Evolutionary conservation across 345 rosid genomes (phyloP).

Genomic region (Eutrema heterophyllum): DNA sequence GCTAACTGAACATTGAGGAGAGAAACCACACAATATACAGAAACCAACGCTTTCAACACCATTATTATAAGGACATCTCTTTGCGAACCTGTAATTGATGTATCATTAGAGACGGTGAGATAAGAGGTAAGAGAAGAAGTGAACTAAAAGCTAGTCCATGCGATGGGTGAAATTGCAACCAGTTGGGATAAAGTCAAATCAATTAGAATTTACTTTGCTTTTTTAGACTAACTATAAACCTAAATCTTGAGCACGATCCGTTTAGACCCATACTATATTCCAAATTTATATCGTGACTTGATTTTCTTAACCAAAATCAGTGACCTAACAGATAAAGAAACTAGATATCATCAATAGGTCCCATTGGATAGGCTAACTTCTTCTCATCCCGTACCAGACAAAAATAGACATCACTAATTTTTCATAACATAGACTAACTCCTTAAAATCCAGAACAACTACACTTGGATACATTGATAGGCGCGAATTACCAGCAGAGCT

Average conservation of each 20-base stretch:
- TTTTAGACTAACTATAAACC: slow-evolving; percentile 18
- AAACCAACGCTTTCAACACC: slow-evolving; percentile 39
- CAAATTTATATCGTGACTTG: neutral
- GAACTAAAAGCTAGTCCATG: neutral
- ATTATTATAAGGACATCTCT: neutral
- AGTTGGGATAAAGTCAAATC: neutral
- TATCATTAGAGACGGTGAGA: slow-evolving; percentile 4
- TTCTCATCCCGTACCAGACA: neutral
- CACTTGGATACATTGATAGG: neutral
- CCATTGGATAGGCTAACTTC: neutral
- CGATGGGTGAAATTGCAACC: neutral
- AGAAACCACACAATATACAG: slow-evolving; percentile 37
- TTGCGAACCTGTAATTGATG: slow-evolving; percentile 7
- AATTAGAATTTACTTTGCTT: neutral
- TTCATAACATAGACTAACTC: neutral
- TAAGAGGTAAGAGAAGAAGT: neutral
- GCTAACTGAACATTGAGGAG: slow-evolving; percentile 35
- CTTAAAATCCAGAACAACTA: neutral
- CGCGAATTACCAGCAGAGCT: slow-evolving; percentile 22
- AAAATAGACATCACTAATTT: slow-evolving; percentile 4
- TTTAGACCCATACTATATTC: neutral
- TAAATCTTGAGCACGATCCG: neutral
- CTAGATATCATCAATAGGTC: slow-evolving; percentile 11
- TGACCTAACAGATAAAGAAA: slow-evolving; percentile 9
- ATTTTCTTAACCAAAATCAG: slow-evolving; percentile 9